Conservation (phyloP, 306 rosid genomes). For the Acacia confusa region DNA sequence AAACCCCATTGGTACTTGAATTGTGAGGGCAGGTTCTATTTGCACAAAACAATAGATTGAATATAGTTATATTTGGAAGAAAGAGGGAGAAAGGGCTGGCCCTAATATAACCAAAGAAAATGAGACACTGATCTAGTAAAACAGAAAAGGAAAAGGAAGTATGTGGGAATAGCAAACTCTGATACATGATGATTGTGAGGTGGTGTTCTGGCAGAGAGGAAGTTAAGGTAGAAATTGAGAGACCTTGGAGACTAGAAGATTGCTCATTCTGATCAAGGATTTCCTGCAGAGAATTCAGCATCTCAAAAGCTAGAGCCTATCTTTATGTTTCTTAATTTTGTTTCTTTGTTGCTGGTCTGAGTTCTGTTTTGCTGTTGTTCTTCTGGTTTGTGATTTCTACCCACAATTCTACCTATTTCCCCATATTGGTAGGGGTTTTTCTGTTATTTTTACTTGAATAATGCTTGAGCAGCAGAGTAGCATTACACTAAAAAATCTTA, state of each 20-base stretch:
- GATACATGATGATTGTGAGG: too few relatives aligned
- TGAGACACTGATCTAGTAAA: too few relatives aligned
- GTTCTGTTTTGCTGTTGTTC: neutral
- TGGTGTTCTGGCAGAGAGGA: too few relatives aligned
- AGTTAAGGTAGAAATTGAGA: too few relatives aligned
- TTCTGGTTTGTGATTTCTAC: neutral
- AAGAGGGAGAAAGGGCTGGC: too few relatives aligned
- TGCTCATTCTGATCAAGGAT: neutral
- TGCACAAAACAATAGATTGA: neutral
- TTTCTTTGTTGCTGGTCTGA: neutral
- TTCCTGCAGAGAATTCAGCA: neutral
- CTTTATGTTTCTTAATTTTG: neutral
- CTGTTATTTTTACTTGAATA: neutral
- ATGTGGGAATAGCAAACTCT: too few relatives aligned
- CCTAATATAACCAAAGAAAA: too few relatives aligned
- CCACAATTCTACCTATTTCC: neutral
- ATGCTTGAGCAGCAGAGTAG: neutral
- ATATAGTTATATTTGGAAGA: too few relatives aligned
- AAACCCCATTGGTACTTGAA: neutral
- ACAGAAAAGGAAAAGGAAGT: too few relatives aligned
- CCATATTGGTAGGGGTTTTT: neutral
- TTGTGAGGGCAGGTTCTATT: neutral
- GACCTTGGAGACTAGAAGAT: neutral
- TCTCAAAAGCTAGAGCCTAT: neutral
- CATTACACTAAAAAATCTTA: neutral